Conservation (phyloP, 1,284 basidiomycete genomes). For the Cerioporus squamosus region DNA sequence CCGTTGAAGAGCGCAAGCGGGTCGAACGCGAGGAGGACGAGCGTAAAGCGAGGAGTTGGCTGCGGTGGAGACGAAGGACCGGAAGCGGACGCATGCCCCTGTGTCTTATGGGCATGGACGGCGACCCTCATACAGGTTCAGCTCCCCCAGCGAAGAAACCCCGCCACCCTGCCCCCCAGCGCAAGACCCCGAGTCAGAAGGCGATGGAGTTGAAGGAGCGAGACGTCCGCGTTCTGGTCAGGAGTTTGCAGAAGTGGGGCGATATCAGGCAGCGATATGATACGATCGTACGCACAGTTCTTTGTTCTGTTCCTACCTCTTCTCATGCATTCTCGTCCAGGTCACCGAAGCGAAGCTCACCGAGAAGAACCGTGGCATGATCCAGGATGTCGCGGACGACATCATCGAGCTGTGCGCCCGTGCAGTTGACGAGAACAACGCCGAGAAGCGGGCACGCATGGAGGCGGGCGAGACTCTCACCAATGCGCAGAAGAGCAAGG, state of each 20-base stretch:
- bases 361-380: constrained; percentile 94
- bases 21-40: constrained; percentile 86
- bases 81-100: constrained; percentile 85
- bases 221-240: constrained; percentile 94
- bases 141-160: constrained; percentile 72
- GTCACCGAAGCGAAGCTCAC: constrained; percentile 91
- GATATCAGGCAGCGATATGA: constrained; percentile 96
- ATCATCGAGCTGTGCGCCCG: constrained; percentile 87
- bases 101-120: constrained; percentile 93
- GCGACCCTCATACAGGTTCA: constrained; percentile 77
- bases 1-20: constrained; percentile 87
- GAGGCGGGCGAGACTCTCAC: constrained; percentile 86
- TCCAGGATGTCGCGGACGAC: constrained; percentile 91
- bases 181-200: constrained; percentile 88
- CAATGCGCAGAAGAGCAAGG: constrained; percentile 92
- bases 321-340: constrained; percentile 41
- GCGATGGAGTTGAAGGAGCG: constrained; percentile 97
- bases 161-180: constrained; percentile 67
- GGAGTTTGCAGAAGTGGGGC: constrained; percentile 97
- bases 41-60: constrained; percentile 69
- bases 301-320: constrained; percentile 7
- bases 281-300: constrained; percentile 75
- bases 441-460: constrained; percentile 75
- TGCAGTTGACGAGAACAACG: constrained; percentile 86
- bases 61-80: constrained; percentile 68